phyloP scores from a whole-genome alignment of 352 stramenopile species.

The Pythium angustatum region DNA sequence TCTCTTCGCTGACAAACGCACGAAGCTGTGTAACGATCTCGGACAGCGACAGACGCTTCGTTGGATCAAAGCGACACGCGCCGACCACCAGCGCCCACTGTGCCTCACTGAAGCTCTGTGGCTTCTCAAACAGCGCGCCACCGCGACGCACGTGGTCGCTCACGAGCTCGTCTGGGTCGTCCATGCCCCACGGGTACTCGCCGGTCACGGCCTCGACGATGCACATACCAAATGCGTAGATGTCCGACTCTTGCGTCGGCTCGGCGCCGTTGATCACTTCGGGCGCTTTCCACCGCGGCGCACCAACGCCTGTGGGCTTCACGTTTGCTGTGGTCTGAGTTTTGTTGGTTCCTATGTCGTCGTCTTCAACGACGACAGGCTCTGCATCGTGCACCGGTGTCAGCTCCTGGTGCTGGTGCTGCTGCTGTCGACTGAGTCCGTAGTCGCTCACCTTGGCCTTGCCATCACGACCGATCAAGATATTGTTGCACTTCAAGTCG shows the following conservation, averaged over 20 bases:
- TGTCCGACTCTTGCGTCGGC: conserved; percentile 26
- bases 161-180: neutral
- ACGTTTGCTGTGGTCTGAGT: neutral
- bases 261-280: conserved; percentile 23
- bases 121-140: neutral
- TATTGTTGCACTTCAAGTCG: conserved; percentile 28
- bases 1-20: conserved; percentile 2
- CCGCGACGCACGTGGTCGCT: neutral
- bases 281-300: conserved; percentile 28
- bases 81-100: conserved; percentile 6
- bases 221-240: conserved; percentile 40
- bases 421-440: conserved; percentile 12
- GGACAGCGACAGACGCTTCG: neutral
- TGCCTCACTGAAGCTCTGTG: neutral
- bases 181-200: neutral
- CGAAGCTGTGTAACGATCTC: neutral
- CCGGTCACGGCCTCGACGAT: conserved; percentile 33
- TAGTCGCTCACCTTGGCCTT: conserved; percentile 31
- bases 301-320: neutral
- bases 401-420: neutral
- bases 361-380: no score
- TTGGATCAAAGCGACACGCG: neutral
- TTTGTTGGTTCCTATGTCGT: neutral
- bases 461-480: conserved; percentile 33
- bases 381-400: neutral